phyloP scores from a whole-genome alignment of 495 filamentous ascomycete species.

The Extremus antarcticus region DNA sequence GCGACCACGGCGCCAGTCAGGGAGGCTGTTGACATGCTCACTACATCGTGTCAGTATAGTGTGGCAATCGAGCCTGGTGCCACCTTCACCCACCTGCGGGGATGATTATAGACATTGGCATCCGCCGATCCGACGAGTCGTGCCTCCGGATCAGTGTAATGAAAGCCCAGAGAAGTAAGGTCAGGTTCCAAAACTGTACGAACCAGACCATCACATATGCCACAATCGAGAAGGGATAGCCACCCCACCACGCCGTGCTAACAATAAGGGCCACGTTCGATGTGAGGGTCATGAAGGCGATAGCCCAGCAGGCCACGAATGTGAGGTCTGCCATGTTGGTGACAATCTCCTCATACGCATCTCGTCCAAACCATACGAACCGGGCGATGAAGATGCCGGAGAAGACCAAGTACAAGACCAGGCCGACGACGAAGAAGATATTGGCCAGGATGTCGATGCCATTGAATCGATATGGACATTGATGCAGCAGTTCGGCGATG shows the following conservation, averaged over 20 bases:
- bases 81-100: too few relatives aligned
- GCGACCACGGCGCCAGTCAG: constrained; percentile 2
- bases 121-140: not conserved
- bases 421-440: constrained; percentile 2
- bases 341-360: constrained; percentile 1
- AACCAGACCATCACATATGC: constrained; percentile 11
- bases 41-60: too few relatives aligned
- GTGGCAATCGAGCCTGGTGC: too few relatives aligned
- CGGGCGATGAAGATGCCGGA: constrained; percentile 3
- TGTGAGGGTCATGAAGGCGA: constrained; percentile 6
- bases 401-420: constrained; percentile 5
- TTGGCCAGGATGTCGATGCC: constrained; percentile 4
- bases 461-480: constrained; percentile 5
- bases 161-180: not conserved
- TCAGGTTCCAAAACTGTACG: not conserved
- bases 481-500: constrained; percentile 5
- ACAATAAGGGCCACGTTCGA: constrained; percentile 2
- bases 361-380: not conserved
- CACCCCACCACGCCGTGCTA: constrained; percentile 5
- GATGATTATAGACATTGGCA: constrained; percentile 3
- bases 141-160: not conserved
- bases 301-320: not conserved
- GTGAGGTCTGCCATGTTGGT: not conserved
- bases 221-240: constrained; percentile 2
- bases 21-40: constrained; percentile 5